Evolutionary conservation across 2,329 filamentous ascomycete genomes (phyloP), one percentile per base, ranked within the genome.

Genomic region (Botrytis deweyae): DNA sequence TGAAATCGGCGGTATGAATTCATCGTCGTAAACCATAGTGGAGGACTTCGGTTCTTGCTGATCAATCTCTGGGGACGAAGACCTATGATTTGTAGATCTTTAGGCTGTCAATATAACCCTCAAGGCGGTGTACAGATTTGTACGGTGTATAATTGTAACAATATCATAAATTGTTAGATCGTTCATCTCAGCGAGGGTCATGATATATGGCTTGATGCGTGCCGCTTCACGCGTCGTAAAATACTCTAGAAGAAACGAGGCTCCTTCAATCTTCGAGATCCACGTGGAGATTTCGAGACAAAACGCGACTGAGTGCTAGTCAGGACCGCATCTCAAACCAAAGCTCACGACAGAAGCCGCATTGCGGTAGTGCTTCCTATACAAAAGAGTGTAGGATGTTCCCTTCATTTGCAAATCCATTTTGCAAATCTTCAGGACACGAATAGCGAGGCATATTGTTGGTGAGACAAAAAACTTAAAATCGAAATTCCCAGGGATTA

Each of bases 61-160:
- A 52, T 49, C 63, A 52, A 49, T 38, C 29, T 59, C 55, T 42
- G 33, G 64, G 25, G 10, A 44, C 61, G 36, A 44, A 46, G 40
- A 33, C 40, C 33, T 46, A 20, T 72, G 70, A 69, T 44, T 68
- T 62, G 71, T 69, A 73, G 71, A 69, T 72, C 49, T 33, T 36
- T 14, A 42, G 63, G 49, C 70, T 40, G 70, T 67, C 44, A 40
- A 69, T 44, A 9, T 9, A 14, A 58, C 67, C 14, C 38, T 49
- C 38, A 36, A 68, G 63, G 70, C 63, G 70, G 70, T 72, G 70
- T 68, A 59, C 40, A 61, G 12, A 46, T 49, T 22, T 22, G 69
- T 55, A 33, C 66, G 49, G 36, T 33, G 66, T 68, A 69, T 42
- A 58, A 42, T 42, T 38, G n/a, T 33, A 44, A 58, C 18, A 59